Evolutionary conservation across 371 early-diverging fungal species (phyloP), one percentile per base, ranked within the genome.

Genomic region (Entomophthora muscae): DNA sequence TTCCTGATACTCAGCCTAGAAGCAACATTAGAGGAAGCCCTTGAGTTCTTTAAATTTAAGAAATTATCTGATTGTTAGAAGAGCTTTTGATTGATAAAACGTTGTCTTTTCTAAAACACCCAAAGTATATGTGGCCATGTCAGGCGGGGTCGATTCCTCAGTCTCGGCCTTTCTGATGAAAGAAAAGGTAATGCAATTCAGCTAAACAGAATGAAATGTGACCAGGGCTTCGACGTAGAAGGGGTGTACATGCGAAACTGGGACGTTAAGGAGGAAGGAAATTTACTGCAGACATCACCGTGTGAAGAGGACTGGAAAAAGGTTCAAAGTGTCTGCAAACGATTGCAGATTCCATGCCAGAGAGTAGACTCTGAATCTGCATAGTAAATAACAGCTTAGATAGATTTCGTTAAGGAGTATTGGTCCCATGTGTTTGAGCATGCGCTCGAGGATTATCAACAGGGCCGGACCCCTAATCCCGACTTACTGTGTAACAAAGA

Each of bases 231-330:
- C 67, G 67, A 76, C 32, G 85, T 91, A 2, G 76, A 83, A 52
- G 95, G 84, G 1, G 73, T 93, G 12, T 95, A 88, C 66, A 93
- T 96, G 95, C 83, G 83, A 61, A 96, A 96, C 72, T 95, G 97
- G 97, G 92, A 93, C 65, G 78, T 82, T 0, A 69, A 76, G 0
- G 90, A 90, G 63, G 92, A 91, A 61, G 73, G 71, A 17, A 91
- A 87, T n/a, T 80, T 78, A 2, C 1, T 21, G 13, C 13, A 26
- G 13, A 57, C 28, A 0, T 91, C 92, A 56, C 80, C 89, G 1
- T 83, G 86, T 2, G 81, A 80, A 27, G 66, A 77, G 29, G 96
- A 94, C 68, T 93, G 84, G 84, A 70, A 74, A 22, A 91, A 92
- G 63, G 95, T 93, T 0, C 87, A 87, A 61, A 65, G 67, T 3